Conservation (phyloP, 805 yeast species). For the Metschnikowia lunata region DNA sequence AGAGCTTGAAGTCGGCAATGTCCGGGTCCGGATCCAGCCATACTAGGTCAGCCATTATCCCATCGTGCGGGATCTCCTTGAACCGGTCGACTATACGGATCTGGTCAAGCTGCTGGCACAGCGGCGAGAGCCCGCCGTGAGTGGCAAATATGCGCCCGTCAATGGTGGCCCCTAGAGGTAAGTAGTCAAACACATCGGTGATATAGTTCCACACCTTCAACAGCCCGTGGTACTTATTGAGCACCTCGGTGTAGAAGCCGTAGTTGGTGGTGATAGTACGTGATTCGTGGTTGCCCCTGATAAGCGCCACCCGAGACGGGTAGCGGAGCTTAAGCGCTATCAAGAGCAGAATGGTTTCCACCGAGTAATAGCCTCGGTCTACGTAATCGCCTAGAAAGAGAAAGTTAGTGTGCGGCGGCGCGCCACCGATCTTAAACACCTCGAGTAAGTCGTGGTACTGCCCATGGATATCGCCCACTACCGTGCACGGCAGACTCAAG, state of each 20-base stretch:
- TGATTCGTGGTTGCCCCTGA: conserved; percentile 95
- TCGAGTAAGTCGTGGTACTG: conserved; percentile 93
- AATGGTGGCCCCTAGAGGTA: conserved; percentile 61
- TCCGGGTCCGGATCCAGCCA: conserved; percentile 96
- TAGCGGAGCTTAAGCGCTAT: conserved; percentile 81
- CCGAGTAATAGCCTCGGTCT: conserved; percentile 89
- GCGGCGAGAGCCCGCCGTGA: conserved; percentile 96
- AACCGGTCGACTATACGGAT: conserved; percentile 86
- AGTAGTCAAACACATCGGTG: conserved; percentile 89
- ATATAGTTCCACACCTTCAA: conserved; percentile 80
- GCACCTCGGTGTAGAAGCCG: conserved; percentile 94
- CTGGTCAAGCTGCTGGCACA: conserved; percentile 90
- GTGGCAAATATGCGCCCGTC: conserved; percentile 90
- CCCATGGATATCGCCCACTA: conserved; percentile 97
- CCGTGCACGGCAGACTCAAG: conserved; percentile 80
- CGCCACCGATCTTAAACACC: conserved; percentile 90
- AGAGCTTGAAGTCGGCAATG: conserved; percentile 70
- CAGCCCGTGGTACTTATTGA: conserved; percentile 75
- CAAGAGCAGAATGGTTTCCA: conserved; percentile 84
- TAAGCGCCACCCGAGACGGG: conserved; percentile 73
- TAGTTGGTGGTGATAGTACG: conserved; percentile 95
- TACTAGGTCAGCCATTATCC: conserved; percentile 98
- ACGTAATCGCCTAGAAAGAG: conserved; percentile 93
- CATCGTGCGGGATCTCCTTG: conserved; percentile 96
- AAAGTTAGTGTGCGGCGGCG: conserved; percentile 90